phyloP scores from a whole-genome alignment of 192 early-diverging fungal species.

The Helicostylum pulchrum region DNA sequence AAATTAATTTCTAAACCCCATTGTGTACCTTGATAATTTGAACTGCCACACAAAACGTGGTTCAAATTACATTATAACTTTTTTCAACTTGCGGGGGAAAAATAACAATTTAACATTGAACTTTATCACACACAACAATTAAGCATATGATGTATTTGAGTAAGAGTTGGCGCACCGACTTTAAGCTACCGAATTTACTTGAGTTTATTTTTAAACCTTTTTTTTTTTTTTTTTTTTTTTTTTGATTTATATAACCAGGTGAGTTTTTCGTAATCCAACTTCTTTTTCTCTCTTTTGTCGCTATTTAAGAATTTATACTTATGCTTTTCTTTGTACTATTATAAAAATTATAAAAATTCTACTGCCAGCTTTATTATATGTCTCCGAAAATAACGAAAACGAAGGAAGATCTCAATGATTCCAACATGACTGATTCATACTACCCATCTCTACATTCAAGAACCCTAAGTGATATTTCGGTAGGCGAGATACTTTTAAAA shows the following conservation, averaged over 20 bases:
- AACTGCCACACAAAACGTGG: too few relatives aligned
- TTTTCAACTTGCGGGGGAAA: too few relatives aligned
- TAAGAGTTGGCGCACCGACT: slow-evolving; percentile 12
- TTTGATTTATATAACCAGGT: slow-evolving; percentile 3
- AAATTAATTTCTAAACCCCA: too few relatives aligned
- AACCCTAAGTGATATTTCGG: slow-evolving; percentile 8
- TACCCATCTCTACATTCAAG: slow-evolving; percentile 1
- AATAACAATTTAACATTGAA: too few relatives aligned
- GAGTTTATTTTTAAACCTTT: slow-evolving; percentile 12
- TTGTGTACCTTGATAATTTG: too few relatives aligned
- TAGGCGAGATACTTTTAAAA: slow-evolving; percentile 11
- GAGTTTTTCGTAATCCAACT: background rate
- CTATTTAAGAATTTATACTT: too few relatives aligned
- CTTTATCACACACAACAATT: too few relatives aligned
- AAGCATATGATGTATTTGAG: too few relatives aligned
- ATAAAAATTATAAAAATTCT: background rate
- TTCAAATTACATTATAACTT: too few relatives aligned
- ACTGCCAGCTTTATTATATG: slow-evolving; percentile 1
- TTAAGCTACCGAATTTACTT: slow-evolving; percentile 9
- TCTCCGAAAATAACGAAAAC: slow-evolving; percentile 8
- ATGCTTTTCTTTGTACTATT: background rate
- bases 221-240: slow-evolving; percentile 9
- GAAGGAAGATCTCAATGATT: too few relatives aligned
- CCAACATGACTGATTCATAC: background rate
- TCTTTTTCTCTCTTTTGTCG: background rate